Evolutionary conservation across 2,329 filamentous ascomycete genomes (phyloP), one percentile per base, ranked within the genome.

Genomic region (Raffaelea albimanens): DNA sequence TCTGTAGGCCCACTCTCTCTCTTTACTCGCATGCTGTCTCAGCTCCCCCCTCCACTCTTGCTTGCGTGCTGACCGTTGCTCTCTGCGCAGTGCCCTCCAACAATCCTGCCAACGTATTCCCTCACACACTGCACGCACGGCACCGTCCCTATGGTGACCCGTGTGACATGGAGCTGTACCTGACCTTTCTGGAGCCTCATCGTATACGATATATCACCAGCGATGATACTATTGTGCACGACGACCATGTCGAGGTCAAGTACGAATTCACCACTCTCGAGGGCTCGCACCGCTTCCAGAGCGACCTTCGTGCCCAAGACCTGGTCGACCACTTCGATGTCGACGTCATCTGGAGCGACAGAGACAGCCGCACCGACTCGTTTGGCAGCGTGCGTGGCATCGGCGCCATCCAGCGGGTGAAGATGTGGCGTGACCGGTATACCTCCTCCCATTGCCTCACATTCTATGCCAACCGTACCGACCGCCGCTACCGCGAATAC

Each of bases 201-300:
- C 64, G 71, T 36, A 60, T 76, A 40, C 65, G 70, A 40, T 75
- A 75, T 52, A 71, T 64, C 4, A 67, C 65, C 5, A 63, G 67
- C 41, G 67, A 72, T 46, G 70, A 71, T 5, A 56, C 62, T n/a
- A 66, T 70, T 20, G 61, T 72, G 23, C 69, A 72, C 49, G 72
- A 76, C 49, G 68, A 71, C 46, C 66, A 64, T 38, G 63, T 73
- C 38, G 67, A 67, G 36, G 67, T 73, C 46, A 66, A 66, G 50
- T 76, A 76, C 55, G 71, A 73, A 47, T 75, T 75, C 53, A 74
- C 70, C 2, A 67, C 68, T 1, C 59, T 71, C 43, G 69, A 73
- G 43, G 61, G 65, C 18, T 73, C 72, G 1, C 59, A 69, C 19
- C 68, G 66, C 21, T 73, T 76, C 50, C 72, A 76, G 51, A 63